A percentile compares a stretch with the other conserved stretches of the same genome.
These are phyloP conservation scores for Stemphylium vesicarium DNA, from an alignment of 2,329 filamentous ascomycete species.

Conservation along the genomic window DNA sequence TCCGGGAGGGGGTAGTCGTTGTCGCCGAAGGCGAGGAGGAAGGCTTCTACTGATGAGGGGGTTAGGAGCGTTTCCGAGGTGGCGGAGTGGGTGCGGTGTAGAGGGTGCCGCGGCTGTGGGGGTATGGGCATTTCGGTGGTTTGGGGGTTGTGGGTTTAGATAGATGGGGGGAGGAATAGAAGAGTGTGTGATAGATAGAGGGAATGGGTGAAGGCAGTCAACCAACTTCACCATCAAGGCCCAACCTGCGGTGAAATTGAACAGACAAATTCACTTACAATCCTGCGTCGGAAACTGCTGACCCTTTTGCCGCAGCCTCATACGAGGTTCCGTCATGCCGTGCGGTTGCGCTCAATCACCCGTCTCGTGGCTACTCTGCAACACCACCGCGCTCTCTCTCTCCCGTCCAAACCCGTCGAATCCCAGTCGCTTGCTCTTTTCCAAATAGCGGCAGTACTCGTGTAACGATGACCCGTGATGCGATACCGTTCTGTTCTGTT, in stretches of 20 bases:
- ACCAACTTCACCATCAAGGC: too few relatives aligned
- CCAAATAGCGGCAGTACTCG: too few relatives aligned
- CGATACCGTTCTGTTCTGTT: too few relatives aligned
- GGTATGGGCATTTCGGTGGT: too few relatives aligned
- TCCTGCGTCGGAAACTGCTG: constrained; percentile 54
- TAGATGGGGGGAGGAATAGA: constrained; percentile 13
- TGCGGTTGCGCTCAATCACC: too few relatives aligned
- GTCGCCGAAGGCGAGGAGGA: constrained; percentile 83
- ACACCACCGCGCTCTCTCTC: background rate
- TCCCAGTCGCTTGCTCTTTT: too few relatives aligned
- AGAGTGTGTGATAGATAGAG: background rate
- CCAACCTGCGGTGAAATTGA: too few relatives aligned
- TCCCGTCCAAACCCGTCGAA: background rate
- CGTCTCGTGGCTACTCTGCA: background rate
- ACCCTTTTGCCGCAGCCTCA: constrained; percentile 56
- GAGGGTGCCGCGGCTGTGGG: too few relatives aligned
- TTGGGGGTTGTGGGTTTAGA: constrained; percentile 5
- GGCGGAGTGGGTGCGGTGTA: too few relatives aligned
- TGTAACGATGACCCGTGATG: too few relatives aligned
- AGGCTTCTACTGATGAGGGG: constrained; percentile 65
- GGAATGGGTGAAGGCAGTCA: too few relatives aligned
- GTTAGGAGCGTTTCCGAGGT: too few relatives aligned
- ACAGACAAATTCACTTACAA: constrained; percentile 36
- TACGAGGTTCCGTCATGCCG: constrained; percentile 57
- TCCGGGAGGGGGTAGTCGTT: constrained; percentile 77